Evolutionary conservation across 768 basidiomycete species (phyloP).

Genomic region (Phlebiopsis gigantea): DNA sequence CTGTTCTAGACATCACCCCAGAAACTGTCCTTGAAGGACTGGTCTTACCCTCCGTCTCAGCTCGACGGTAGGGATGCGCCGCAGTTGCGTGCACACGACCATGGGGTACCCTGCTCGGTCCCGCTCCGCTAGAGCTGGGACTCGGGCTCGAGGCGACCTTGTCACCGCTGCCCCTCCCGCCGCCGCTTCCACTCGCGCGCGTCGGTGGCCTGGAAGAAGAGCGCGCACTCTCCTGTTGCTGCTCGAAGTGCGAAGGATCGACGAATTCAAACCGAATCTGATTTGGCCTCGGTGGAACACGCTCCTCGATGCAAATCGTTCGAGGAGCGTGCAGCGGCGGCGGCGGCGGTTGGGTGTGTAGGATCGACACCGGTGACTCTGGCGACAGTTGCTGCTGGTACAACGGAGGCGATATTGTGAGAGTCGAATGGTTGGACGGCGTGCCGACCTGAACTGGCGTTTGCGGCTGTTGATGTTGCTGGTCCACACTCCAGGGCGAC

Average conservation of each 20-base stretch:
- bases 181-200: neutral
- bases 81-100: conserved; percentile 1
- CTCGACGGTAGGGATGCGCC: conserved; percentile 14
- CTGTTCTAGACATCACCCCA: neutral
- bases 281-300: neutral
- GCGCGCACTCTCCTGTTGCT: neutral
- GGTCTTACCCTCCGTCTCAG: neutral
- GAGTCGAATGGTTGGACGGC: neutral
- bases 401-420: neutral
- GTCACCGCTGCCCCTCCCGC: conserved; percentile 6
- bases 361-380: neutral
- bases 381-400: neutral
- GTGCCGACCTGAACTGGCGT: neutral
- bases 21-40: conserved; percentile 2
- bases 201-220: neutral
- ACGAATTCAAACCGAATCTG: conserved; percentile 14
- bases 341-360: neutral
- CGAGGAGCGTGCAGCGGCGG: conserved; percentile 1
- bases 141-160: conserved; percentile 13
- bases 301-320: conserved; percentile 11
- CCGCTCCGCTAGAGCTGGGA: conserved; percentile 15
- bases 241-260: conserved; percentile 11
- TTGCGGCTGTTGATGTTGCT: neutral
- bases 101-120: conserved; percentile 16
- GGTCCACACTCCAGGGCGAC: conserved; percentile 3